Evolutionary conservation across 441 rosid species (phyloP), one percentile per base, ranked within the genome.

Genomic region (Adansonia rubrostipa): DNA sequence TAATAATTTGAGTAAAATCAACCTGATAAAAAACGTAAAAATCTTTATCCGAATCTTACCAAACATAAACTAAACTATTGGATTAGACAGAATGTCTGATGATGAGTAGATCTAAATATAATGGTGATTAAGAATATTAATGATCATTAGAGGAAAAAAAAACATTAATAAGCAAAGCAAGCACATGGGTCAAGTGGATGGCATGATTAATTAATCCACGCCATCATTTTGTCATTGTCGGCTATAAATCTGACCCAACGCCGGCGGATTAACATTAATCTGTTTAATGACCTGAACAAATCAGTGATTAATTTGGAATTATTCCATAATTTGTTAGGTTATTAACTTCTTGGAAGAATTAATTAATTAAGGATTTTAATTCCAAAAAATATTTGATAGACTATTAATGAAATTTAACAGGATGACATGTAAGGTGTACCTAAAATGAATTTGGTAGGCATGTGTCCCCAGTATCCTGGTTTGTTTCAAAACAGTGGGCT

Each of bases 401-500:
- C 28, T 24, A 24, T 24, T 24, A 24, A 24, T 24, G 28, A 24
- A 24, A 24, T 24, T 24, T 24, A 24, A 24, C 28, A 24, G 28
- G 28, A 24, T 24, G 28, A 24, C 28, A 24, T 24, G 28, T 24
- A 24, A 24, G 28, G 28, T 24, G 28, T 24, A 24, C 28, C 28
- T 24, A 24, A 24, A 24, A 24, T 24, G 1, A 24, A 24, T 24
- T 24, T 24, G 28, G 28, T 24, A 24, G 28, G 28, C 28, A 24
- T 24, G 28, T 24, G 28, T 24, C 28, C 60, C 5, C 28, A 45
- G 17, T 17, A 9, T 63, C 40, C 71, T 58, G 79, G 82, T 71
- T 82, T 66, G 71, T 62, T 44, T 58, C 53, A 54, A 81, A 77
- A 79, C 73, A 60, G 80, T 57, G 82, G 78, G 80, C 80, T 44